Base-by-base conservation (phyloP, 148 eudicot genomes). In the Agrostemma githago region DNA sequence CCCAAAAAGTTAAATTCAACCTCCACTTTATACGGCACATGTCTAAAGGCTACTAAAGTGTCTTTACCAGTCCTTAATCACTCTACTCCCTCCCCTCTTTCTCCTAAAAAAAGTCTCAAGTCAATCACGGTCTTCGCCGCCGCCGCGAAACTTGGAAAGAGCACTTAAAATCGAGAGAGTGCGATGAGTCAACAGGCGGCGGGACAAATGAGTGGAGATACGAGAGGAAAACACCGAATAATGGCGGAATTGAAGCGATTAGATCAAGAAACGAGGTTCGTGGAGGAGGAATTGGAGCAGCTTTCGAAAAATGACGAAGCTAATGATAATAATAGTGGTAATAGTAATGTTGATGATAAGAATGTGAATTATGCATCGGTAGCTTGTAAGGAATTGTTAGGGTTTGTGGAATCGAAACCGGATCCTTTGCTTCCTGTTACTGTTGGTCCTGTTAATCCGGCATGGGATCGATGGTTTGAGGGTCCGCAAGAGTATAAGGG, bases 391-490 rank as follows among this genome's bases (percentile, higher is more conserved):
- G 97, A 89, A 65, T 44, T 95, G 80, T 74, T 84, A 68, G 71
- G 42, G 48, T 72, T 63, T 68, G 81, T 94, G 9, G 89, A 86
- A 70, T 69, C 86, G 26, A 92, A 82, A 78, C 96, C 98, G 34
- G 98, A 95, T 88, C 93, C 98, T 0, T 81, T 95, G 40, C 89
- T 95, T 41, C 88, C 92, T 78, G 81, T 89, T 61, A 88, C 97
- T 62, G 79, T 71, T 68, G 89, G 88, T n/a, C 93, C 91, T 4
- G 37, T 81, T 74, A 79, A 86, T 82, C 91, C 97, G 15, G 72
- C 72, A 3, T 92, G 97, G 93, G 93, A 92, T 77, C 88, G 88
- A 78, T 92, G 97, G 97, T 92, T 92, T 71, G 97, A 90, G 82
- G 88, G 96, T 54, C 91, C 93, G 10, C 87, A 82, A 77, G 89